Evolutionary conservation across 148 eudicot species (phyloP).

Genomic region (Bassia scoparia): DNA sequence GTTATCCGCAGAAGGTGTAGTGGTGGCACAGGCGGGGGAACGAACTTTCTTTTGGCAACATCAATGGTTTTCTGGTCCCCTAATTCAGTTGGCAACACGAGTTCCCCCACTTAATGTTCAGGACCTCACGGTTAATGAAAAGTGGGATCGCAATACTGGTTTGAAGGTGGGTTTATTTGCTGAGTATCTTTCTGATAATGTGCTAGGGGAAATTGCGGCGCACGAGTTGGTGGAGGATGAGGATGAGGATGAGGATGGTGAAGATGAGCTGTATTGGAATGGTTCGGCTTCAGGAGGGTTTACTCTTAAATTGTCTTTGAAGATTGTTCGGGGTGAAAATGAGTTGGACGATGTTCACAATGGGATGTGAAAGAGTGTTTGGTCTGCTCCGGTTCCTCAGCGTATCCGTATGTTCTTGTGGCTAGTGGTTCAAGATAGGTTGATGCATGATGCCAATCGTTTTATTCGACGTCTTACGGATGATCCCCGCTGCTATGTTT

Average conservation of each 20-base stretch:
- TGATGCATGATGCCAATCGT: too few species aligned
- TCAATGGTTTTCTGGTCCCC: too few species aligned
- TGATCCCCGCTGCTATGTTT: too few species aligned
- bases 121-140: background rate
- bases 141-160: background rate
- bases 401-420: background rate
- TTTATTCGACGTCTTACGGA: too few species aligned
- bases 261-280: background rate
- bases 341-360: accelerated
- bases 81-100: too few species aligned
- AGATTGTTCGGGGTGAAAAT: background rate
- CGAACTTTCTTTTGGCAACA: too few species aligned
- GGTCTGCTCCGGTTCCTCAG: background rate
- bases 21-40: too few species aligned
- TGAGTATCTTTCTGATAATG: background rate
- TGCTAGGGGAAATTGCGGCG: background rate
- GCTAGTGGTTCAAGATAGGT: too few species aligned
- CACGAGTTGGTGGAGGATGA: background rate
- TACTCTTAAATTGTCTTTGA: background rate
- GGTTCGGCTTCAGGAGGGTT: background rate
- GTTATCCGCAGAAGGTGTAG: too few species aligned
- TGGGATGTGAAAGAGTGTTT: background rate
- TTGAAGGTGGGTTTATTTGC: background rate
- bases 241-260: background rate
- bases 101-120: too few species aligned